Evolutionary conservation across 2,329 filamentous ascomycete genomes (phyloP).

Genomic region (Aspergillus eucalypticola): DNA sequence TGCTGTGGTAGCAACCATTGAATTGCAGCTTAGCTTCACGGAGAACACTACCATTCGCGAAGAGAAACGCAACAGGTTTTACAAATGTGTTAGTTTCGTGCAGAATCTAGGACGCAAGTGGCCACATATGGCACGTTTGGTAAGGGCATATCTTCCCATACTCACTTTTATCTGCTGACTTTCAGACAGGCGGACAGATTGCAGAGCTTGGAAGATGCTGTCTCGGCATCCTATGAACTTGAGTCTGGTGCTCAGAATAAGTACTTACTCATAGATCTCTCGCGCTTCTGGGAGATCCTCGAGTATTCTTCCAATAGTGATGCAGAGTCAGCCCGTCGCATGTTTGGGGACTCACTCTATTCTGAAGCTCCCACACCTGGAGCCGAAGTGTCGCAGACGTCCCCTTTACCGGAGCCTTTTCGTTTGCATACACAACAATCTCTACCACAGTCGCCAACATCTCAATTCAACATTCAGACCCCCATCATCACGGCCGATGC

Average conservation of each 20-base stretch:
- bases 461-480: conserved; percentile 24
- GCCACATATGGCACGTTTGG: conserved; percentile 49
- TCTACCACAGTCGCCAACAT: conserved; percentile 14
- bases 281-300: conserved; percentile 52
- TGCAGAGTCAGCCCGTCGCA: conserved; percentile 34
- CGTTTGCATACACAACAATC: conserved; percentile 33
- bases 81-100: conserved; percentile 49
- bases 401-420: conserved; percentile 46
- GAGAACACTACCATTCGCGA: conserved; percentile 39
- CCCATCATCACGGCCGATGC: conserved; percentile 15
- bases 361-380: conserved; percentile 27
- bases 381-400: conserved; percentile 47
- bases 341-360: conserved; percentile 47
- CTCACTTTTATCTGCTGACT: not conserved
- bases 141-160: conserved; percentile 21
- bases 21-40: conserved; percentile 57
- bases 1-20: conserved; percentile 56
- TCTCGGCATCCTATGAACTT: conserved; percentile 46
- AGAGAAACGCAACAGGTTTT: conserved; percentile 47
- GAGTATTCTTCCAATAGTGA: conserved; percentile 50
- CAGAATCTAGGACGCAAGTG: conserved; percentile 44
- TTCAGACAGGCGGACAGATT: conserved; percentile 44
- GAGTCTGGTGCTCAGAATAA: conserved; percentile 37
- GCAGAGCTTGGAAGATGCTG: conserved; percentile 45
- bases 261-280: conserved; percentile 48